Conservation (phyloP, 2,329 filamentous ascomycete species). For the Blastomyces parvus region DNA sequence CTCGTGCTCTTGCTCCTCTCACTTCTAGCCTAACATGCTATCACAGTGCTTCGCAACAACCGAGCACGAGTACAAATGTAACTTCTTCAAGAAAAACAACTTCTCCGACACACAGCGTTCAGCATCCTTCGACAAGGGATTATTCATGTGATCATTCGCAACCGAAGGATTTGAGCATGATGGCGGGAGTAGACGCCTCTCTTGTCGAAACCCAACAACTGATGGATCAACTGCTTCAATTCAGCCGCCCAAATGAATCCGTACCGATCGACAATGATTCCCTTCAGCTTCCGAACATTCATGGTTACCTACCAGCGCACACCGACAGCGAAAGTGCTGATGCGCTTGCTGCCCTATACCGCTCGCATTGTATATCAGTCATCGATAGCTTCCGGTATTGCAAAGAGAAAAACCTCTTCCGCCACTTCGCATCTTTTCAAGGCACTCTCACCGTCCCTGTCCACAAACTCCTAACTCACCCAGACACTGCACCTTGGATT, state of each 20-base stretch:
- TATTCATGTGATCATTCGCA: background rate
- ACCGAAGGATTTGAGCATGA: background rate
- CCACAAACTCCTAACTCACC: conserved; percentile 78
- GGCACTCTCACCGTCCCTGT: conserved; percentile 95
- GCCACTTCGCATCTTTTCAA: conserved; percentile 88
- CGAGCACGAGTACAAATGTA: background rate
- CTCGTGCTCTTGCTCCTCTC: background rate
- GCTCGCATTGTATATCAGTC: conserved; percentile 88
- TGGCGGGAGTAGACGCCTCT: background rate
- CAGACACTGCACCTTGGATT: conserved; percentile 80
- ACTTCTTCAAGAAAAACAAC: background rate
- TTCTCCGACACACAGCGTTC: background rate
- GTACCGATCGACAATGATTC: conserved; percentile 53
- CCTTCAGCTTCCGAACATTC: conserved; percentile 75
- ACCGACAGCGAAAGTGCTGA: conserved; percentile 82
- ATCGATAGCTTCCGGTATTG: conserved; percentile 94
- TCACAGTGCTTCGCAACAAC: background rate
- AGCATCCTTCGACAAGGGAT: background rate
- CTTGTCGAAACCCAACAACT: conserved; percentile 27
- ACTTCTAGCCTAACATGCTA: background rate
- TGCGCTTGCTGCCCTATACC: conserved; percentile 77
- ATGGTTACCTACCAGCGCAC: conserved; percentile 65
- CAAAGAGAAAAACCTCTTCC: conserved; percentile 93
- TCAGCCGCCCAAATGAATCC: conserved; percentile 26
- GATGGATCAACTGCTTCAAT: conserved; percentile 33